These are phyloP conservation scores for Adansonia gregorii DNA, from an alignment of 441 rosid species.

Conservation along the genomic window DNA sequence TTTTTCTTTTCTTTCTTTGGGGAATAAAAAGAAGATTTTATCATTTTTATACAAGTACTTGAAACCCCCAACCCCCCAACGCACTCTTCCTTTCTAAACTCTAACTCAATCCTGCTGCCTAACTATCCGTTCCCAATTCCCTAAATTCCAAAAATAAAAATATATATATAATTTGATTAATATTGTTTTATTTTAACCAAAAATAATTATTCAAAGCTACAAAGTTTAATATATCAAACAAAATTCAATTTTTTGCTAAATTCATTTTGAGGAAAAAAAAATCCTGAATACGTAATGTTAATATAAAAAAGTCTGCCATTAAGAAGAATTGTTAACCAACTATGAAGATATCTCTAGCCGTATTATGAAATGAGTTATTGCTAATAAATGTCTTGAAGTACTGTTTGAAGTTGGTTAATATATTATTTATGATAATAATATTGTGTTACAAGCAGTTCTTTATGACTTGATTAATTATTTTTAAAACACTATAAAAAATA, in stretches of 20 bases:
- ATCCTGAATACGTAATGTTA: neutral
- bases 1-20: constrained; percentile 36
- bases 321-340: too few relatives aligned
- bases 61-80: constrained; percentile 20
- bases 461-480: too few relatives aligned
- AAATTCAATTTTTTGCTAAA: neutral
- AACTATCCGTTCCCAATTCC: neutral
- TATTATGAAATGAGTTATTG: too few relatives aligned
- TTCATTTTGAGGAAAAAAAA: neutral
- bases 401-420: too few relatives aligned
- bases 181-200: neutral
- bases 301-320: too few relatives aligned
- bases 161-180: too few relatives aligned
- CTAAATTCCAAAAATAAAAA: neutral
- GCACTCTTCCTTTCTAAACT: neutral
- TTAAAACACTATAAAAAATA: too few relatives aligned
- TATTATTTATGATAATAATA: too few relatives aligned
- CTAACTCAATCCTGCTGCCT: constrained; percentile 5
- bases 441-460: too few relatives aligned
- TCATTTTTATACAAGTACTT: constrained; percentile 19
- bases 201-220: neutral
- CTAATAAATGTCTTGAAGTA: too few relatives aligned
- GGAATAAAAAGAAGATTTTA: constrained; percentile 37
- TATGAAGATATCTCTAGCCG: too few relatives aligned
- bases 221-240: neutral